Percentiles rank a stretch among this genome's conserved stretches.
phyloP scores from a whole-genome alignment of 306 rosid species.

The Cucurbita maxima region DNA sequence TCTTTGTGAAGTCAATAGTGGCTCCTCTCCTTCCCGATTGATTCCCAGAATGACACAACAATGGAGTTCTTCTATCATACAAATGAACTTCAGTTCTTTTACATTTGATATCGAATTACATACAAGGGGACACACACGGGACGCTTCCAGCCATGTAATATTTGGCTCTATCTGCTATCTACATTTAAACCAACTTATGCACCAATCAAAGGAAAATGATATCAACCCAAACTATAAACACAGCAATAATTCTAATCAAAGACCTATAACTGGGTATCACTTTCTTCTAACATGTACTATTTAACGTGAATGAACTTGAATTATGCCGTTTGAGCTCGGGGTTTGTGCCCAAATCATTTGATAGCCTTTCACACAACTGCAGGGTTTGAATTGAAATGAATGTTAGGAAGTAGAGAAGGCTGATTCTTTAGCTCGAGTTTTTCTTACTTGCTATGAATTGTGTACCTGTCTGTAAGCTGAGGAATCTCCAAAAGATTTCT shows the following conservation, averaged over 20 bases:
- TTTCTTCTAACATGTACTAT: background rate
- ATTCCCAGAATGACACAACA: background rate
- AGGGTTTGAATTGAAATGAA: background rate
- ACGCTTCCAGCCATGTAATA: conserved; percentile 1
- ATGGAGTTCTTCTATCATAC: background rate
- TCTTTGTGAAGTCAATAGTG: background rate
- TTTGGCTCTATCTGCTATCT: conserved; percentile 1
- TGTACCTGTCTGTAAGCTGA: conserved; percentile 78
- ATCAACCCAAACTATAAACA: background rate
- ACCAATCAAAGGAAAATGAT: background rate
- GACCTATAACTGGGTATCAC: background rate
- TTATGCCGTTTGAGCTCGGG: conserved; percentile 21
- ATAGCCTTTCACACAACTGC: conserved; percentile 71
- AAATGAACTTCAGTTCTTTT: background rate
- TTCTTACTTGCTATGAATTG: background rate
- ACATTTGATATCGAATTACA: background rate
- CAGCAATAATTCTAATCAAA: background rate
- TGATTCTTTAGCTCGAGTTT: background rate
- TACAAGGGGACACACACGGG: background rate
- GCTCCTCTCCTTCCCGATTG: background rate
- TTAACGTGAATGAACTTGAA: background rate
- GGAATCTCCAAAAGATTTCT: conserved; percentile 73
- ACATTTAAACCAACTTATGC: background rate
- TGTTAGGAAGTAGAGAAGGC: background rate
- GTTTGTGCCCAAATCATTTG: conserved; percentile 47